Percentiles rank a stretch among this genome's conserved stretches.
Conservation (phyloP, 495 filamentous ascomycete genomes). For the Daldinia decipiens region DNA sequence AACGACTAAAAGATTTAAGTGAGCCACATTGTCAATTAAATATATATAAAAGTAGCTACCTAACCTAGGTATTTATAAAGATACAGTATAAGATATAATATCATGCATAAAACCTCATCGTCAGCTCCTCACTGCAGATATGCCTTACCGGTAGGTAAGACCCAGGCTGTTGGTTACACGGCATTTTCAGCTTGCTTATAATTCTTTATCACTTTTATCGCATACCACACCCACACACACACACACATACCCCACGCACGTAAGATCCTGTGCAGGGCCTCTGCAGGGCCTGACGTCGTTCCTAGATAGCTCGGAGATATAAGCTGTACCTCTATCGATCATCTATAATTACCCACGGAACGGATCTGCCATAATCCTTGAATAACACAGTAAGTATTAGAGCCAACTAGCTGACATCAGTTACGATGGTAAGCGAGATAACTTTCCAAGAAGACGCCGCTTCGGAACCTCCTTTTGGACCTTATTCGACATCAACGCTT, state of each 20-base stretch:
- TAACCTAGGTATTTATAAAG: not conserved
- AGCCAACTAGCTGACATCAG: constrained; percentile 1
- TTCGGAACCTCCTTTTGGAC: constrained; percentile 12
- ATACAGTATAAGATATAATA: not conserved
- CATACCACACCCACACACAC: not conserved
- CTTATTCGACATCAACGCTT: not conserved
- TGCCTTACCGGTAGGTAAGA: not conserved
- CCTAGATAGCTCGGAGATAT: not conserved
- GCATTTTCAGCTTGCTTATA: not conserved
- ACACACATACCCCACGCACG: not conserved
- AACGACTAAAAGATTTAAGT: not conserved
- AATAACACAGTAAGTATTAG: not conserved
- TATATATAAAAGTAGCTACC: too few relatives aligned
- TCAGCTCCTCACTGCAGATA: not conserved
- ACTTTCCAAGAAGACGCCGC: not conserved
- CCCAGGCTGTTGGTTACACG: not conserved
- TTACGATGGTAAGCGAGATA: not conserved
- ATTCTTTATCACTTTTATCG: not conserved
- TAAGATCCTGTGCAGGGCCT: not conserved
- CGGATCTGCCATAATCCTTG: constrained; percentile 9
- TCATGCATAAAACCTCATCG: not conserved
- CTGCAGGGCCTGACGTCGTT: not conserved
- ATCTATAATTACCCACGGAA: constrained; percentile 7
- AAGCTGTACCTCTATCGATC: not conserved
- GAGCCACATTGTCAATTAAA: not conserved